A percentile compares a stretch with the other conserved stretches of the same genome.
Conservation (phyloP, 2,329 filamentous ascomycete genomes). For the Trichoderma sp. region DNA sequence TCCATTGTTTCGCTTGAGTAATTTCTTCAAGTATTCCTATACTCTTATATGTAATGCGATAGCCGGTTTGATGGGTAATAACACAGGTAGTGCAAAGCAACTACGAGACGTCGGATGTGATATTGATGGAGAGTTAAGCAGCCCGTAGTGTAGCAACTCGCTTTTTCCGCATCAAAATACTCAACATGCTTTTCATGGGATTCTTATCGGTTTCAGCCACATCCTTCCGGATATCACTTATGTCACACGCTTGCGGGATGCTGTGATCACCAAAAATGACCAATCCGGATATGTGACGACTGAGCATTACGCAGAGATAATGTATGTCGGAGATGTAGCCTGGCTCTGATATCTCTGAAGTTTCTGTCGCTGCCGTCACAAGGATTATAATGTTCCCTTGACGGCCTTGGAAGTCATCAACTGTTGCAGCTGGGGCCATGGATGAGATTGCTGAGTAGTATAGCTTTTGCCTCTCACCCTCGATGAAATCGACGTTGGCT, state of each 20-base stretch:
- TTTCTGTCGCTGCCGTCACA: constrained; percentile 24
- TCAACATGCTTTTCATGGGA: background rate
- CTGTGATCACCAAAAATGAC: constrained; percentile 24
- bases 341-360: background rate
- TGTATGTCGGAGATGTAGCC: constrained; percentile 23
- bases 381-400: constrained; percentile 27
- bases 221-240: background rate
- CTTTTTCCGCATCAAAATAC: background rate
- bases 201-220: background rate
- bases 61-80: background rate
- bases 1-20: background rate
- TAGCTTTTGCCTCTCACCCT: constrained; percentile 1
- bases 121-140: background rate
- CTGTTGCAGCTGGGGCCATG: constrained; percentile 22
- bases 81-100: background rate
- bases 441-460: constrained; percentile 19
- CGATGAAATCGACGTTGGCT: constrained; percentile 23
- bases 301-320: constrained; percentile 27
- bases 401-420: constrained; percentile 30
- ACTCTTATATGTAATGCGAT: background rate
- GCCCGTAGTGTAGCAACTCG: background rate
- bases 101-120: background rate
- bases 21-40: background rate
- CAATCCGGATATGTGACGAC: constrained; percentile 24
- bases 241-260: background rate